These are phyloP conservation scores for Phytophthora sansomeana DNA, from an alignment of 352 stramenopile genomes.

Conservation along the genomic window DNA sequence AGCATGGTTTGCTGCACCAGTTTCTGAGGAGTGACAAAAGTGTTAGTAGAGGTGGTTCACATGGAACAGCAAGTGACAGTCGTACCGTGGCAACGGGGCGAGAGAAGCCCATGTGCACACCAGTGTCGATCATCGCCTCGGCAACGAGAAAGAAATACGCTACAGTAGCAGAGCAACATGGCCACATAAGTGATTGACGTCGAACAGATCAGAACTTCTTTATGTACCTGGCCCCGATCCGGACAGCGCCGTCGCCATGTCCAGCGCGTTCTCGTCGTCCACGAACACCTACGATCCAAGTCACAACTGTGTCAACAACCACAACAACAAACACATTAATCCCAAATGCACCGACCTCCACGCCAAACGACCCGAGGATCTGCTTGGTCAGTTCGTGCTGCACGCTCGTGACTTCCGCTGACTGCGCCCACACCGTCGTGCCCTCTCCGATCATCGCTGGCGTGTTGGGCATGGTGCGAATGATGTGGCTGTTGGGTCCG, in stretches of 20 bases:
- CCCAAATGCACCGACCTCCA: conserved; percentile 63
- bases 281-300: conserved; percentile 82
- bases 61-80: neutral
- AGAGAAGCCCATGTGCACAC: conserved; percentile 96
- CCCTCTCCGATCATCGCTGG: conserved; percentile 94
- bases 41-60: neutral
- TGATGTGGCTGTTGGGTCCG: conserved; percentile 79
- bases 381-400: conserved; percentile 83
- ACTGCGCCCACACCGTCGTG: conserved; percentile 95
- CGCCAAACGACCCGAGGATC: conserved; percentile 91
- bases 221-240: conserved; percentile 88
- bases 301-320: neutral
- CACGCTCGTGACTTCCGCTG: conserved; percentile 73
- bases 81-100: conserved; percentile 89
- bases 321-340: neutral
- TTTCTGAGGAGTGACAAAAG: conserved; percentile 52
- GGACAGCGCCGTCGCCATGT: conserved; percentile 95
- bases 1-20: conserved; percentile 95
- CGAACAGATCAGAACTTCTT: neutral
- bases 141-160: conserved; percentile 97
- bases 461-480: conserved; percentile 97
- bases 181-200: neutral
- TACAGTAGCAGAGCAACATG: conserved; percentile 10
- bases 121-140: conserved; percentile 96
- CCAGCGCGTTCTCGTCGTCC: conserved; percentile 94